Conservation (phyloP, 2,329 filamentous ascomycete genomes). For the Orbilia ellipsospora region DNA sequence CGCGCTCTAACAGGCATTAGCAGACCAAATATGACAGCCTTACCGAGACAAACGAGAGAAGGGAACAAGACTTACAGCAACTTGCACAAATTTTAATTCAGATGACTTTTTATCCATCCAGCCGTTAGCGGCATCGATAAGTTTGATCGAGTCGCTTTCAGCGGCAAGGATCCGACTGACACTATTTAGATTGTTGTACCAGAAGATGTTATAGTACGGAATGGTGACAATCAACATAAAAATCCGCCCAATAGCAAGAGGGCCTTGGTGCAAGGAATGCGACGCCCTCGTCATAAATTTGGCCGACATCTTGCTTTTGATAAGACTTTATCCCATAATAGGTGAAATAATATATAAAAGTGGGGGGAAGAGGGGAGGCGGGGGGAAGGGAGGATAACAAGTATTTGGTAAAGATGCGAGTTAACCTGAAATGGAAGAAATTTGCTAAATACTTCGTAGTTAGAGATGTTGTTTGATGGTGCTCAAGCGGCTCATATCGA, state of each 20-base stretch:
- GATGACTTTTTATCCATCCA: conserved; percentile 1
- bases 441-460: neutral
- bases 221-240: conserved; percentile 1
- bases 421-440: too few relatives aligned
- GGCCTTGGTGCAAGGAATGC: neutral
- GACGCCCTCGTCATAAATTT: neutral
- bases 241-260: neutral
- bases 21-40: too few relatives aligned
- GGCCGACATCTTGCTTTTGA: neutral
- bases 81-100: conserved; percentile 1
- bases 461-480: neutral
- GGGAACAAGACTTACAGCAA: neutral
- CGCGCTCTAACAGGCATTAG: too few relatives aligned
- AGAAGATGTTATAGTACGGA: conserved; percentile 1
- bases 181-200: neutral
- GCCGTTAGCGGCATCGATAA: conserved; percentile 1
- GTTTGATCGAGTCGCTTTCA: conserved; percentile 1
- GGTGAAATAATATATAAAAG: too few relatives aligned
- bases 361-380: too few relatives aligned
- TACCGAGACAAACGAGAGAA: too few relatives aligned
- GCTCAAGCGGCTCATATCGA: neutral
- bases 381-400: too few relatives aligned
- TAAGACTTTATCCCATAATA: too few relatives aligned
- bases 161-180: neutral
- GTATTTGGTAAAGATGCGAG: too few relatives aligned